Evolutionary conservation across 345 rosid genomes (phyloP).

Genomic region (Brassica rapa): DNA sequence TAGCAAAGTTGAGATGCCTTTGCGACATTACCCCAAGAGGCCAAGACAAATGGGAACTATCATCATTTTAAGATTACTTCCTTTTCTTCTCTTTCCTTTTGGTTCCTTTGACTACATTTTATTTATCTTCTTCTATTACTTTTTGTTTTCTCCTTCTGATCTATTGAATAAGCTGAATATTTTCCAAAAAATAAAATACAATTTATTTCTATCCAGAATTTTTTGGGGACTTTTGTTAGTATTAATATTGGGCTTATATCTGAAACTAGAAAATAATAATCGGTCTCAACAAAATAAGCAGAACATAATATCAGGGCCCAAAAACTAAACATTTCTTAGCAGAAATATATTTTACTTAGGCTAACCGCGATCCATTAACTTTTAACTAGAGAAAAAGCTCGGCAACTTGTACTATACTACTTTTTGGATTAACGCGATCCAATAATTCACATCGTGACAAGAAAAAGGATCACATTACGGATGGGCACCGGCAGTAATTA

Average conservation of each 20-base stretch:
- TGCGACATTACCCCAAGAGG: slow-evolving; percentile 12
- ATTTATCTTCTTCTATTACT: not conserved
- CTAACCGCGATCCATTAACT: not conserved
- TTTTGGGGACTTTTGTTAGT: not conserved
- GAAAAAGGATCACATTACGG: not conserved
- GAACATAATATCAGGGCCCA: not conserved
- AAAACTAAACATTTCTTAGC: not conserved
- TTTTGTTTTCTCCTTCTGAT: not conserved
- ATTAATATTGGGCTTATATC: not conserved
- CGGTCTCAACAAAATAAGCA: not conserved
- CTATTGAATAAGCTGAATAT: not conserved
- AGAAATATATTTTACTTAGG: not conserved
- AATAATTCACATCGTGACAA: not conserved
- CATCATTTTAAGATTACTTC: slow-evolving; percentile 22
- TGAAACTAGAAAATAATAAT: not conserved
- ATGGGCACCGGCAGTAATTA: not conserved
- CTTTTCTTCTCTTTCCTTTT: slow-evolving; percentile 11
- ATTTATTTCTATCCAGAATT: not conserved
- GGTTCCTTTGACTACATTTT: slow-evolving; percentile 18
- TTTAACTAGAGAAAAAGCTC: not conserved
- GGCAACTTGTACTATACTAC: not conserved
- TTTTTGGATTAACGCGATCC: not conserved
- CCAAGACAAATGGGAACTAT: slow-evolving; percentile 26
- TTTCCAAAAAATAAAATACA: not conserved
- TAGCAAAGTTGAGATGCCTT: slow-evolving; percentile 18